Conservation (phyloP, 176 grass and related monocot genomes). For the Oryza meyeriana region DNA sequence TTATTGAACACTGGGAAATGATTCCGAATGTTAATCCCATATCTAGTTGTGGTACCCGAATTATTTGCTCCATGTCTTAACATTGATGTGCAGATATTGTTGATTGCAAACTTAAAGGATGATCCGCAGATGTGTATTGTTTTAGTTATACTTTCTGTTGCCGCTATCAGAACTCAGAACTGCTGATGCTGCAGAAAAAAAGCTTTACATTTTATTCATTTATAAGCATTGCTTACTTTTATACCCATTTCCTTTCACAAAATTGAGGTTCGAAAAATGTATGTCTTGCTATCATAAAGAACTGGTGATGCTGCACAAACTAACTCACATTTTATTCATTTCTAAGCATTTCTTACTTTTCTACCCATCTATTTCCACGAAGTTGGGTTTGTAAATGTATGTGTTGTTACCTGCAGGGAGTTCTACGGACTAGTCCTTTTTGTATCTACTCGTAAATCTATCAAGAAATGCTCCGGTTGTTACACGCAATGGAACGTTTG, state of each 20-base stretch:
- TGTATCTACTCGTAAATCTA: neutral
- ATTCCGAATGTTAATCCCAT: neutral
- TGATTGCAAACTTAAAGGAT: neutral
- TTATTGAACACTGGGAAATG: constrained; percentile 12
- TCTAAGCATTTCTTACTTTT: neutral
- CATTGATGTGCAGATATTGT: neutral
- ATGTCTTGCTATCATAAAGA: neutral
- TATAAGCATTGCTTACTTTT: neutral
- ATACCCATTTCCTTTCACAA: neutral
- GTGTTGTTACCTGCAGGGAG: neutral
- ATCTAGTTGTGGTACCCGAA: neutral
- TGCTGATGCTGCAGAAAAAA: neutral
- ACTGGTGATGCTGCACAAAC: neutral
- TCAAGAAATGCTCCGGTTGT: neutral
- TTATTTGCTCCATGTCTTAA: neutral
- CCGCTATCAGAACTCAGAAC: neutral
- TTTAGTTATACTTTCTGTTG: neutral
- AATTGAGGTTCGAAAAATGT: neutral
- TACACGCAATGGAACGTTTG: neutral
- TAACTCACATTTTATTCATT: neutral
- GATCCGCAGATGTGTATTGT: neutral
- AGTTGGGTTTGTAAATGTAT: neutral
- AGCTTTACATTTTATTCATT: neutral
- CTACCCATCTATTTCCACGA: neutral
- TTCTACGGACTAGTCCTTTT: neutral